Evolutionary conservation across 495 filamentous ascomycete genomes (phyloP), one percentile per base, ranked within the genome.

Genomic region (Geopyxis carbonaria): DNA sequence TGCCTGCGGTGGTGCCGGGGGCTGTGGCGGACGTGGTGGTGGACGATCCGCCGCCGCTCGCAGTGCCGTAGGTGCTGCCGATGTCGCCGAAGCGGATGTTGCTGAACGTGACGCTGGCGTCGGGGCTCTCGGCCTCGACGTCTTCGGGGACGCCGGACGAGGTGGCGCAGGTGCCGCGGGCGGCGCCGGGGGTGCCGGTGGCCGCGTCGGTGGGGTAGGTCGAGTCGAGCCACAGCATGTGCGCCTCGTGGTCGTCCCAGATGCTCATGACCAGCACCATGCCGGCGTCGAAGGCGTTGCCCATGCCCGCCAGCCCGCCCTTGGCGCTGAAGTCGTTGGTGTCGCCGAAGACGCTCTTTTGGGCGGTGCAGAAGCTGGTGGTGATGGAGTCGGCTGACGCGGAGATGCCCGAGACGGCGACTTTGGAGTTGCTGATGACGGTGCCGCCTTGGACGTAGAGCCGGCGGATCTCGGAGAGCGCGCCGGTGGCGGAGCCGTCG

Each of bases 211-310:
- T 49, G 0, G 70, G 71, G 54, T 69, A 71, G 44, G 40, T 54
- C 52, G 64, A 64, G 57, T 74, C 71, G 16, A 82, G 65, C 76
- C 75, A 82, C 44, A 73, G 64, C 77, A 80, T 80, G 53, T 72
- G 61, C 46, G 65, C 59, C 22, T 60, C 49, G 43, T 70, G 63
- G 61, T 84, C 79, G 54, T 80, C 76, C 79, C 79, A 84, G 55
- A 84, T 55, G 50, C 68, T 74, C 69, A 85, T 69, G 57, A 80
- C 76, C 11, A 84, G 67, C 31, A 80, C 79, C 73, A 80, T 76
- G 44, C 68, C 70, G 16, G 63, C 31, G 10, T 49, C 58, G 21
- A 80, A 53, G 18, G 64, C 72, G 19, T 61, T 50, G 40, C 73
- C 64, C 65, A 83, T 74, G 34, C 60, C 57, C n/a, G 46, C 43